phyloP scores from a whole-genome alignment of 306 rosid genomes.

The Prunus davidiana region DNA sequence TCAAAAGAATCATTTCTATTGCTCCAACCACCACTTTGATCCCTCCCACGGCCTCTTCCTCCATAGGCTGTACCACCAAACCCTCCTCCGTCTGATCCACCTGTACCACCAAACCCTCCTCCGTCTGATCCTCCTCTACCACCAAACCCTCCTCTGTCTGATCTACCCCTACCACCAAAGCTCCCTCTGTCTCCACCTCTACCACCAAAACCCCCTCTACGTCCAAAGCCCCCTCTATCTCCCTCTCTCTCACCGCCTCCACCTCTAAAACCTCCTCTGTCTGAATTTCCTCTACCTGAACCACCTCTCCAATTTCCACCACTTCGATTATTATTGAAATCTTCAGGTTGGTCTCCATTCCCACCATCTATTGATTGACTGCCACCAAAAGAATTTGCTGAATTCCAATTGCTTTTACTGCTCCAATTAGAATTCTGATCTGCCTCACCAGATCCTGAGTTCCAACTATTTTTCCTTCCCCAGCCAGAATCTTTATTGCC shows the following conservation, averaged over 20 bases:
- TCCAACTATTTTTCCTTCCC: slow-evolving; percentile 19
- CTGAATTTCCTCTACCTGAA: slow-evolving; percentile 1
- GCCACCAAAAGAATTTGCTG: slow-evolving; percentile 21
- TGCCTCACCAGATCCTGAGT: slow-evolving; percentile 6
- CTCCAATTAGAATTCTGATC: slow-evolving; percentile 21
- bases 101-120: slow-evolving; percentile 47
- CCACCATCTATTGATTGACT: slow-evolving; percentile 7
- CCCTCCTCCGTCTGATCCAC: slow-evolving; percentile 42
- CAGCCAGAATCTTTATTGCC: background rate
- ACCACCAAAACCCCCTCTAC: slow-evolving; percentile 26
- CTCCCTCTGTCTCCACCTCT: slow-evolving; percentile 61
- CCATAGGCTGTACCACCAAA: slow-evolving; percentile 62
- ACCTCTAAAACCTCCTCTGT: slow-evolving; percentile 9
- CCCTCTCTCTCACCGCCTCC: slow-evolving; percentile 25
- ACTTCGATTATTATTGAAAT: slow-evolving; percentile 13
- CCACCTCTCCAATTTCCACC: slow-evolving; percentile 36
- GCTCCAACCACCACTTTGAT: slow-evolving; percentile 53
- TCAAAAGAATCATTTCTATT: slow-evolving; percentile 27
- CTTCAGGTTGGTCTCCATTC: slow-evolving; percentile 29
- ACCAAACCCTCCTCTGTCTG: slow-evolving; percentile 44
- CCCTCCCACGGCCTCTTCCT: slow-evolving; percentile 34
- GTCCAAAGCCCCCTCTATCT: slow-evolving; percentile 30
- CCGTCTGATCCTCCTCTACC: slow-evolving; percentile 53
- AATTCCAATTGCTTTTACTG: slow-evolving; percentile 33
- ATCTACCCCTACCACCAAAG: slow-evolving; percentile 49